Conservation (phyloP, 768 basidiomycete species). For the Termitomyces sp. region DNA sequence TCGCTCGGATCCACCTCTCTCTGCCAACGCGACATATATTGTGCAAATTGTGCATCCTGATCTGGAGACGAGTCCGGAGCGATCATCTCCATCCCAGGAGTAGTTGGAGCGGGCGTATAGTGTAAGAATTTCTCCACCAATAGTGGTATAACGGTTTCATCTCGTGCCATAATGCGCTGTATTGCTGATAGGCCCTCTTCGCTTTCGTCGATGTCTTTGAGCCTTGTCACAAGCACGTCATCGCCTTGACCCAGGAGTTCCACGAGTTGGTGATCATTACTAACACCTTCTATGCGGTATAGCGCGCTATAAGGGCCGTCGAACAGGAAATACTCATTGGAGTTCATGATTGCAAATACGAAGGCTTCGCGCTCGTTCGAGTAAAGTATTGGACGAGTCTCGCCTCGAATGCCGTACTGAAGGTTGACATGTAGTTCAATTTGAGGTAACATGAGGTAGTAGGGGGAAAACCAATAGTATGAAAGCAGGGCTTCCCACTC, state of each 20-base stretch:
- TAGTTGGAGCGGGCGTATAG: slow-evolving; percentile 21
- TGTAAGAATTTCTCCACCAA: slow-evolving; percentile 24
- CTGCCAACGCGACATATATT: background rate
- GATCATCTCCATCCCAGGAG: slow-evolving; percentile 8
- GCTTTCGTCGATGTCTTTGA: slow-evolving; percentile 13
- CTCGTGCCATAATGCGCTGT: slow-evolving; percentile 21
- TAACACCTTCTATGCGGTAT: slow-evolving; percentile 10
- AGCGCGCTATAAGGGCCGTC: slow-evolving; percentile 5
- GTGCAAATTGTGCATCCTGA: background rate
- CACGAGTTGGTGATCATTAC: slow-evolving; percentile 12
- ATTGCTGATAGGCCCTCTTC: slow-evolving; percentile 22
- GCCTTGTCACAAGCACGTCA: slow-evolving; percentile 3
- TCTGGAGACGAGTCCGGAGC: background rate
- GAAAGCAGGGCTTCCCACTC: slow-evolving; percentile 23
- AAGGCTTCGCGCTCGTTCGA: slow-evolving; percentile 14
- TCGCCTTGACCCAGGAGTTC: slow-evolving; percentile 10
- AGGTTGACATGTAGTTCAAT: slow-evolving; percentile 30
- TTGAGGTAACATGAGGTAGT: slow-evolving; percentile 30
- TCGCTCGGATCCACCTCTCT: background rate
- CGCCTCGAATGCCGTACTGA: slow-evolving; percentile 22
- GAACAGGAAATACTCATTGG: slow-evolving; percentile 16
- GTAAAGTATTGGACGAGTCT: slow-evolving; percentile 27
- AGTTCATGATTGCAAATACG: slow-evolving; percentile 18
- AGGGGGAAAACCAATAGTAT: slow-evolving; percentile 26
- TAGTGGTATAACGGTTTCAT: slow-evolving; percentile 25